A percentile compares a stretch with the other conserved stretches of the same genome.
These are phyloP conservation scores for Geotrichum cucujoidarum DNA, from an alignment of 1,139 yeast species.

Conservation along the genomic window DNA sequence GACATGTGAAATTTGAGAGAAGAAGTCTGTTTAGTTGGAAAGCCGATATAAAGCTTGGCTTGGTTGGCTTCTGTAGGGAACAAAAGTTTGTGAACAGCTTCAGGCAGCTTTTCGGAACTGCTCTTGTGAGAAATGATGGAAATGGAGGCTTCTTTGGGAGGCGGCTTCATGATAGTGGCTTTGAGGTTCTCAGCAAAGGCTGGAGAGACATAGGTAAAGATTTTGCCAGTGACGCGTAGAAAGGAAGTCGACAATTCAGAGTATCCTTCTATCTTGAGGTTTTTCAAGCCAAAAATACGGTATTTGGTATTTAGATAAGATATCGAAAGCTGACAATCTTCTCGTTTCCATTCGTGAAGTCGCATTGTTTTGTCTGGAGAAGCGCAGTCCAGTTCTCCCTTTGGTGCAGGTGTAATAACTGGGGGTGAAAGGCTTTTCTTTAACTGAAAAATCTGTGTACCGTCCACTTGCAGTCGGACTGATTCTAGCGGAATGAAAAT, in stretches of 20 bases:
- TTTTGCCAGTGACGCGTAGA: slow-evolving; percentile 33
- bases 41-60: slow-evolving; percentile 41
- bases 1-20: slow-evolving; percentile 39
- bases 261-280: slow-evolving; percentile 32
- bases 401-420: slow-evolving; percentile 28
- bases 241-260: slow-evolving; percentile 33
- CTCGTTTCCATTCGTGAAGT: slow-evolving; percentile 27
- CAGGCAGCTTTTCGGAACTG: slow-evolving; percentile 31
- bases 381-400: slow-evolving; percentile 24
- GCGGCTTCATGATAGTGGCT: slow-evolving; percentile 41
- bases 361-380: slow-evolving; percentile 31
- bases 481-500: slow-evolving; percentile 35
- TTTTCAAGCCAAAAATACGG: slow-evolving; percentile 33
- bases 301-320: slow-evolving; percentile 39
- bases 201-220: slow-evolving; percentile 32
- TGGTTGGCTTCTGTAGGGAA: slow-evolving; percentile 37
- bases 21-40: slow-evolving; percentile 42
- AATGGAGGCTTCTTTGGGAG: slow-evolving; percentile 37
- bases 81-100: slow-evolving; percentile 36
- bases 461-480: slow-evolving; percentile 35
- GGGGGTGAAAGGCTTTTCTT: slow-evolving; percentile 30
- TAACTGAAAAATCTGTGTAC: slow-evolving; percentile 29
- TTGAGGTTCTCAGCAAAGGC: slow-evolving; percentile 36
- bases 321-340: slow-evolving; percentile 34
- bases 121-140: slow-evolving; percentile 35